Evolutionary conservation across 768 basidiomycete genomes (phyloP).

Genomic region (Boletus huronensis): DNA sequence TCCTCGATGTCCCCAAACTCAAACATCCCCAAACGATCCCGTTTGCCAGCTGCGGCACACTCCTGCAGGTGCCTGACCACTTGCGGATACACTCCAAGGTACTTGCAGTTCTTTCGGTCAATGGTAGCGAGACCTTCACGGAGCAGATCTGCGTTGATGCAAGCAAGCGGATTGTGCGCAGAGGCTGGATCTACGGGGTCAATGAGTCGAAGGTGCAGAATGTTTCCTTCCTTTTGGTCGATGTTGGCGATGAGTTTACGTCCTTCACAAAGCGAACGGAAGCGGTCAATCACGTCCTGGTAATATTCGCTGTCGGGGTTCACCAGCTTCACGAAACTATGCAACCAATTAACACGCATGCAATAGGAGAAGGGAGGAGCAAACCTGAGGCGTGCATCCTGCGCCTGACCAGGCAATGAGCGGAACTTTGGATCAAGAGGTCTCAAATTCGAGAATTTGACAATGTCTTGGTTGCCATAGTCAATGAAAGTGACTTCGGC

Average conservation of each 20-base stretch:
- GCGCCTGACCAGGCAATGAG: conserved; percentile 86
- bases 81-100: conserved; percentile 65
- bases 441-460: conserved; percentile 79
- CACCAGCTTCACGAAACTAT: conserved; percentile 83
- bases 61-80: conserved; percentile 63
- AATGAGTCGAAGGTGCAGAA: conserved; percentile 88
- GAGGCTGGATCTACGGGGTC: conserved; percentile 76
- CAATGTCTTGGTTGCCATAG: conserved; percentile 90
- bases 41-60: conserved; percentile 62
- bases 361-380: not conserved
- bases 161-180: conserved; percentile 64
- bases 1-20: conserved; percentile 92
- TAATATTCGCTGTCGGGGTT: conserved; percentile 84
- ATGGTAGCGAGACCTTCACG: conserved; percentile 82
- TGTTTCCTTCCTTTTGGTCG: conserved; percentile 75
- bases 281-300: conserved; percentile 78
- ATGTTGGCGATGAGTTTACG: conserved; percentile 95
- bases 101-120: conserved; percentile 75
- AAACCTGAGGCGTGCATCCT: conserved; percentile 87
- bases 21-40: conserved; percentile 77
- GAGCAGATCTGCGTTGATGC: conserved; percentile 86
- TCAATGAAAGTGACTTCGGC: conserved; percentile 94
- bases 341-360: conserved; percentile 1
- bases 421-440: conserved; percentile 91
- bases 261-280: conserved; percentile 84